phyloP scores from a whole-genome alignment of 2,329 filamentous ascomycete genomes.

The Ampelomyces quisqualis region DNA sequence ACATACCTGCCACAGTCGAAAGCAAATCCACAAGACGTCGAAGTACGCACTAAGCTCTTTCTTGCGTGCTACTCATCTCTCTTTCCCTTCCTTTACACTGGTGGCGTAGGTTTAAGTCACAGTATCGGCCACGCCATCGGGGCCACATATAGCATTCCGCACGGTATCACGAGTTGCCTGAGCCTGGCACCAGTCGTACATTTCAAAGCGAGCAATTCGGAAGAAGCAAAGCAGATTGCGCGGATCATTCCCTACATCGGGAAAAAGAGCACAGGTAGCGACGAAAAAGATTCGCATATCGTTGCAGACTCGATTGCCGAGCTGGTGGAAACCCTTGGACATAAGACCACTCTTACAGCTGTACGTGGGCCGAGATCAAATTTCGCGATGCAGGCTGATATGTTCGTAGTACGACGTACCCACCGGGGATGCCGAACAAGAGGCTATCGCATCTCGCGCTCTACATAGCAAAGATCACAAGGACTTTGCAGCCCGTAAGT shows the following conservation, averaged over 20 bases:
- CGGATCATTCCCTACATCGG: constrained; percentile 51
- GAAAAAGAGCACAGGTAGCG: constrained; percentile 44
- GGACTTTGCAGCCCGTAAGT: constrained; percentile 39
- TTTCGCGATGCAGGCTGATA: constrained; percentile 12
- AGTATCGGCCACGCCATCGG: constrained; percentile 56
- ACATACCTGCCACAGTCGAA: constrained; percentile 55
- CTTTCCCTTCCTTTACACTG: constrained; percentile 51
- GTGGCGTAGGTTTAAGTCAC: constrained; percentile 53
- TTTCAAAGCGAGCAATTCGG: constrained; percentile 51
- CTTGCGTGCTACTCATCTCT: constrained; percentile 56
- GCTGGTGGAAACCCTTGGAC: constrained; percentile 50
- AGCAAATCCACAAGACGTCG: constrained; percentile 48
- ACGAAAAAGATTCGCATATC: constrained; percentile 47
- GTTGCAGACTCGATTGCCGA: constrained; percentile 50
- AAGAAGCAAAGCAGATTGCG: constrained; percentile 52
- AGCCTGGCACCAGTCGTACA: constrained; percentile 56
- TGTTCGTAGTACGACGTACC: constrained; percentile 37
- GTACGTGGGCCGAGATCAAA: constrained; percentile 19
- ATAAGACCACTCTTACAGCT: constrained; percentile 40
- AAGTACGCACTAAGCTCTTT: constrained; percentile 54
- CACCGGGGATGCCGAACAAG: constrained; percentile 38
- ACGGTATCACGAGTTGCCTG: constrained; percentile 57
- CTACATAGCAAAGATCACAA: constrained; percentile 42
- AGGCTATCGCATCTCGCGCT: constrained; percentile 39
- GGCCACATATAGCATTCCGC: constrained; percentile 57